phyloP scores from a whole-genome alignment of 352 stramenopile species.

The Phytophthora syringae region DNA sequence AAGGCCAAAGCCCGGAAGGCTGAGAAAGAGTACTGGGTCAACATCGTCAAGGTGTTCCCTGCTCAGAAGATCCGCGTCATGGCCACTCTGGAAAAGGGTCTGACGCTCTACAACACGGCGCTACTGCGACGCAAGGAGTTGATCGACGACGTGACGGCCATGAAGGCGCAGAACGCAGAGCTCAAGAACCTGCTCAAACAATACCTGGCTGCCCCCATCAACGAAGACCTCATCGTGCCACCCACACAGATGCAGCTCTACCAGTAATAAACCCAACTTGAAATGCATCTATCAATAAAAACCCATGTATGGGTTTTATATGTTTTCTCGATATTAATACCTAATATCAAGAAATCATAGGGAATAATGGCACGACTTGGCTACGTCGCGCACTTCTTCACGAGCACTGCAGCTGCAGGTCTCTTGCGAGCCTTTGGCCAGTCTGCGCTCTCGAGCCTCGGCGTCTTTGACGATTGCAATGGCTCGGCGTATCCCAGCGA shows the following conservation, averaged over 20 bases:
- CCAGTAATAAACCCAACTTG: conserved; percentile 36
- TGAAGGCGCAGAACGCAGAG: conserved; percentile 89
- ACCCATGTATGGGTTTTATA: too few relatives aligned
- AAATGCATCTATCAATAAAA: conserved; percentile 2
- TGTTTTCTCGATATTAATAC: too few relatives aligned
- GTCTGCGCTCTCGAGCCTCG: conserved; percentile 44
- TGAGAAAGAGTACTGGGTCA: conserved; percentile 84
- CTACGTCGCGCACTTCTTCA: conserved; percentile 80
- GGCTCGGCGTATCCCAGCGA: conserved; percentile 35
- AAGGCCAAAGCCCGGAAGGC: conserved; percentile 51
- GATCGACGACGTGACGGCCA: conserved; percentile 79
- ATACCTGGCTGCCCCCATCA: conserved; percentile 85
- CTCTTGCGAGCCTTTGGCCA: conserved; percentile 69
- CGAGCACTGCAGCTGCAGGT: conserved; percentile 52
- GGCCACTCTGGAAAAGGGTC: conserved; percentile 81
- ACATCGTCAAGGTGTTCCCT: conserved; percentile 78
- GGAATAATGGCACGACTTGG: conserved; percentile 46
- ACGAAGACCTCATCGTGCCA: conserved; percentile 85
- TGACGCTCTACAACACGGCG: conserved; percentile 85
- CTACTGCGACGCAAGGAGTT: conserved; percentile 80
- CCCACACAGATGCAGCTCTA: conserved; percentile 87
- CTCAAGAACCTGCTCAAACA: conserved; percentile 92
- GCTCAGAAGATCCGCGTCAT: conserved; percentile 77
- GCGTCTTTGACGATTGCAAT: conserved; percentile 59
- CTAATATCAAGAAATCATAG: too few relatives aligned